Evolutionary conservation across 441 rosid genomes (phyloP).

Genomic region (Lepidium campestre): DNA sequence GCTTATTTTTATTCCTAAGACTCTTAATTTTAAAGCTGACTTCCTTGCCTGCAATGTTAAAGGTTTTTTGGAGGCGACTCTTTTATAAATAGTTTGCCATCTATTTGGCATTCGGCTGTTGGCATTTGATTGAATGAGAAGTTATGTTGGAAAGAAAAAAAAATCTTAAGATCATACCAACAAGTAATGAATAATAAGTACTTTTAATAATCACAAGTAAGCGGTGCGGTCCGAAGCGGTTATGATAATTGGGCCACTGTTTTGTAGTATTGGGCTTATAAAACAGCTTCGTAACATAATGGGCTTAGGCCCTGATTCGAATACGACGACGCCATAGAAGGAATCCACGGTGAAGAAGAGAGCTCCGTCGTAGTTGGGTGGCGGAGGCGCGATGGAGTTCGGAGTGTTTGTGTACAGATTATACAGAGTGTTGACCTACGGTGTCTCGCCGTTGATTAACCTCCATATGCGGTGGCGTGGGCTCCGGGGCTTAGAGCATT

Average conservation of each 20-base stretch:
- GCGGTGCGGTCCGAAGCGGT: background rate
- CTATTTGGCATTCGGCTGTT: too few species aligned
- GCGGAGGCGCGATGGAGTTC: slow-evolving; percentile 13
- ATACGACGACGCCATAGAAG: background rate
- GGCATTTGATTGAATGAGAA: too few species aligned
- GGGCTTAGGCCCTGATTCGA: background rate
- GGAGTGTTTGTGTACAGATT: slow-evolving; percentile 50
- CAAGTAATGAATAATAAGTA: slow-evolving; percentile 16
- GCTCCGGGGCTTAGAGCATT: slow-evolving; percentile 66
- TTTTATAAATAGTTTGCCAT: too few species aligned
- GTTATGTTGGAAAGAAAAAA: too few species aligned
- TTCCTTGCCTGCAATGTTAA: too few species aligned
- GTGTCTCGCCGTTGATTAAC: slow-evolving; percentile 56
- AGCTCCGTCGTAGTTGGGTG: slow-evolving; percentile 28
- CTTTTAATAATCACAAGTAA: background rate
- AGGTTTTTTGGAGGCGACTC: too few species aligned
- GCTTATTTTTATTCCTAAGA: too few species aligned
- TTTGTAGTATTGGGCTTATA: background rate
- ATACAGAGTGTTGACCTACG: slow-evolving; percentile 61
- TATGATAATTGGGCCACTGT: background rate
- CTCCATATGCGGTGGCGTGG: slow-evolving; percentile 72
- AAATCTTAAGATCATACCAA: slow-evolving; percentile 1
- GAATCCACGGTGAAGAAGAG: background rate
- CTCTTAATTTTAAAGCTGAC: too few species aligned
- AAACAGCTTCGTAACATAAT: background rate